Base-by-base conservation (phyloP, 2,329 filamentous ascomycete genomes). In the Chrysoporthe austroafricana region DNA sequence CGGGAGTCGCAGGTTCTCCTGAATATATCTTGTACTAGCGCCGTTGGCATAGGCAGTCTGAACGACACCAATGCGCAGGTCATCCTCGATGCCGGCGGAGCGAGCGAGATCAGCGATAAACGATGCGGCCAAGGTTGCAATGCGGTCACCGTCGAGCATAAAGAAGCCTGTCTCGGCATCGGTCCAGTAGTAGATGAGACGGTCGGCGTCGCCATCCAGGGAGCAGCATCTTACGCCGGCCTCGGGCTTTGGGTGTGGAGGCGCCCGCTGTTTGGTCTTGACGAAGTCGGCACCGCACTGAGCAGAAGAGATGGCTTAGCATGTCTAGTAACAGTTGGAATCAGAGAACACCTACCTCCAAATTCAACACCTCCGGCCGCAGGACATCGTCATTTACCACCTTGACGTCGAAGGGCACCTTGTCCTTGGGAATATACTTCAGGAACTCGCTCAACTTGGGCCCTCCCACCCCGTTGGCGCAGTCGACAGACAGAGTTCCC, bases 41-140 rank as follows among this genome's bases (percentile, higher is more conserved):
- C 96, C 96, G 79, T 99, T 99, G 78, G 96, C 96, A 77, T 99
- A 99, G 26, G 96, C 96, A 1, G 96, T 99, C 81, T 99, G 96
- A 14, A 99, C 91, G 64, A 99, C 93, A 68, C 95, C 96, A 70
- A 98, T 94, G 76, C 92, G 93, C 72, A 98, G 85, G 70, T 94
- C 90, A 39, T 91, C 87, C 61, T 89, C 85, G 42, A 99, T 86
- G 16, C 92, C 92, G 66, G 93, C 92, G 69, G 90, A 91, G 66
- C 90, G 88, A 63, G 94, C 89, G 43, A 97, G 90, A 72, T 98
- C 94, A 48, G 91, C 92, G 71, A 99, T 93, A 83, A 97, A 99
- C 1, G 92, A 93, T 54, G 96, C 96, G 14, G 93, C 93, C 63
- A 99, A 89, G 2, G 94, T 97, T 5, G 96, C 95, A 76, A 99